A percentile compares a stretch with the other conserved stretches of the same genome.
Evolutionary conservation across 768 basidiomycete genomes (phyloP).

Genomic region (Tulasnella sp.): DNA sequence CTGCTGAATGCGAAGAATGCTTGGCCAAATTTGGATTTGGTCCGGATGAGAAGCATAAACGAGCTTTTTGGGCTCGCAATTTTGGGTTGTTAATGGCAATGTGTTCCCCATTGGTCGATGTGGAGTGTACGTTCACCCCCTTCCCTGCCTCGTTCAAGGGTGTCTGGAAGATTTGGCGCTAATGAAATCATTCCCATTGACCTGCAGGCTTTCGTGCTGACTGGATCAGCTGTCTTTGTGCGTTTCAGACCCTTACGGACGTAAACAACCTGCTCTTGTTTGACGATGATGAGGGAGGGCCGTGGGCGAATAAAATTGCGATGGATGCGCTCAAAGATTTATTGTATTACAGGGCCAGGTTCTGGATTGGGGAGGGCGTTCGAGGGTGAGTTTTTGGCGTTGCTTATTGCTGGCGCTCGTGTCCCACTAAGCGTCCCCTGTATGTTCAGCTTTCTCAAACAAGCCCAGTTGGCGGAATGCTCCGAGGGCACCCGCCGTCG

Average conservation of each 20-base stretch:
- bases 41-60: not conserved
- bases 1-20: not conserved
- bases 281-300: constrained; percentile 14
- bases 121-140: not conserved
- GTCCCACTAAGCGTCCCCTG: not conserved
- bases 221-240: constrained; percentile 31
- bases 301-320: constrained; percentile 11
- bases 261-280: constrained; percentile 1
- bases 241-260: constrained; percentile 32
- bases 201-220: not conserved
- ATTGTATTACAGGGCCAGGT: not conserved
- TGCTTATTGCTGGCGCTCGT: not conserved
- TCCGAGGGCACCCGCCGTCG: constrained; percentile 23
- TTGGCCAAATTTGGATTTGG: not conserved
- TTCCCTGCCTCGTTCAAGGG: not conserved
- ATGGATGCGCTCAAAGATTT: not conserved
- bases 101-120: constrained; percentile 2
- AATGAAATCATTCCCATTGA: not conserved
- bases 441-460: constrained; percentile 17
- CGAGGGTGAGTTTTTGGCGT: not conserved
- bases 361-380: constrained; percentile 17
- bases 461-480: not conserved
- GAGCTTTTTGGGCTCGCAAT: constrained; percentile 10
- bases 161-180: not conserved
- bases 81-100: constrained; percentile 26